These are phyloP conservation scores for Paecilomyces sp. DNA, from an alignment of 2,329 filamentous ascomycete species.

Conservation along the genomic window DNA sequence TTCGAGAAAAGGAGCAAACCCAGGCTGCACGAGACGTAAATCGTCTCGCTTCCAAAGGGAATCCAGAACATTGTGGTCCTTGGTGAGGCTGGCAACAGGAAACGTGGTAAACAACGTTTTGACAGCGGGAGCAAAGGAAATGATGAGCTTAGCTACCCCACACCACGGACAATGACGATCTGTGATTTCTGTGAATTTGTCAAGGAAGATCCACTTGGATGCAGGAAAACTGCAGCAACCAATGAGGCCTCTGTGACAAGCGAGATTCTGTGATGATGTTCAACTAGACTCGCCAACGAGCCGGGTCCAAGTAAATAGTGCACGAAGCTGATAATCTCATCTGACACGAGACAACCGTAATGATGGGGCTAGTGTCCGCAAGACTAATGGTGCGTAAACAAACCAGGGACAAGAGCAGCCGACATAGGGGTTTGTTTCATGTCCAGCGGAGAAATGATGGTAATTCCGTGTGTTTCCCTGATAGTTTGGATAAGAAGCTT, in stretches of 20 bases:
- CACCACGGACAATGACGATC: background rate
- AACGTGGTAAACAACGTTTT: background rate
- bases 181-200: background rate
- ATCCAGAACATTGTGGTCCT: background rate
- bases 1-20: background rate
- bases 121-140: background rate
- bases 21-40: background rate
- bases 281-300: background rate
- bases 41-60: background rate
- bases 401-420: background rate
- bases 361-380: background rate
- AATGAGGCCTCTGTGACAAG: background rate
- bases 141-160: background rate
- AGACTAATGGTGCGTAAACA: background rate
- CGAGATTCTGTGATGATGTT: background rate
- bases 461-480: background rate
- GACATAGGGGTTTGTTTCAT: background rate
- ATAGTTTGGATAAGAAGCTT: background rate
- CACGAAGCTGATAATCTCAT: background rate
- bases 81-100: background rate
- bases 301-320: background rate
- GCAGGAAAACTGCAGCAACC: background rate
- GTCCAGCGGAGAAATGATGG: background rate
- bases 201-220: background rate
- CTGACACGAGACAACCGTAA: background rate